A percentile compares a stretch with the other conserved stretches of the same genome.
Evolutionary conservation across 148 eudicot genomes (phyloP).

Genomic region (Chenopodium suecicum): DNA sequence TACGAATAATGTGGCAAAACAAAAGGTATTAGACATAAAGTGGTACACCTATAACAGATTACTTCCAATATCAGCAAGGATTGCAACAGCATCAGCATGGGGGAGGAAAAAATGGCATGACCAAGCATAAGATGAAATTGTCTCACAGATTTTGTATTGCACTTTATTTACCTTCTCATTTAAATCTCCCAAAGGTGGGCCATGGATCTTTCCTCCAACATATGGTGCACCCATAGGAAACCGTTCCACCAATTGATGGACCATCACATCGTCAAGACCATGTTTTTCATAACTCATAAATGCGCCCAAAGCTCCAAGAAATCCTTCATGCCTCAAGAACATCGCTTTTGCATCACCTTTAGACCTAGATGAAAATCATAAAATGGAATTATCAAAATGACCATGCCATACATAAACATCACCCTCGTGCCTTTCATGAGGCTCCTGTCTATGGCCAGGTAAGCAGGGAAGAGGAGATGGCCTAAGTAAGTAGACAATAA

Average conservation of each 20-base stretch:
- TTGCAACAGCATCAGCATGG: background rate
- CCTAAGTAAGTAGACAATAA: background rate
- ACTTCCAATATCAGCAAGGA: too few relatives aligned
- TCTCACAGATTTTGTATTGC: background rate
- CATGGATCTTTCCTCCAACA: conserved; percentile 86
- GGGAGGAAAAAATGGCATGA: background rate
- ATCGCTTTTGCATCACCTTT: conserved; percentile 93
- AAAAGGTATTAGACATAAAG: background rate
- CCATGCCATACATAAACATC: background rate
- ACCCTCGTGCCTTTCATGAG: background rate
- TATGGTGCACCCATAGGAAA: conserved; percentile 99
- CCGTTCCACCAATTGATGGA: conserved; percentile 93
- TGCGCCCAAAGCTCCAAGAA: conserved; percentile 98
- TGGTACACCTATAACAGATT: background rate
- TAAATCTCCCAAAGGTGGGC: conserved; percentile 89
- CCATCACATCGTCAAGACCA: conserved; percentile 94
- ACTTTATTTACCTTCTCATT: conserved; percentile 71
- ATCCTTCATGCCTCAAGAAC: conserved; percentile 98
- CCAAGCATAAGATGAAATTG: background rate
- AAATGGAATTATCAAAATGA: background rate
- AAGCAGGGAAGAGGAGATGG: background rate
- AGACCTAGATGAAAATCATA: conserved; percentile 51
- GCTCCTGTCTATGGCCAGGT: background rate
- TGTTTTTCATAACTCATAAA: conserved; percentile 97
- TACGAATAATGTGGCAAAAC: background rate